A percentile compares a stretch with the other conserved stretches of the same genome.
phyloP scores from a whole-genome alignment of 1,284 basidiomycete genomes.

The Hemileia vastatrix region DNA sequence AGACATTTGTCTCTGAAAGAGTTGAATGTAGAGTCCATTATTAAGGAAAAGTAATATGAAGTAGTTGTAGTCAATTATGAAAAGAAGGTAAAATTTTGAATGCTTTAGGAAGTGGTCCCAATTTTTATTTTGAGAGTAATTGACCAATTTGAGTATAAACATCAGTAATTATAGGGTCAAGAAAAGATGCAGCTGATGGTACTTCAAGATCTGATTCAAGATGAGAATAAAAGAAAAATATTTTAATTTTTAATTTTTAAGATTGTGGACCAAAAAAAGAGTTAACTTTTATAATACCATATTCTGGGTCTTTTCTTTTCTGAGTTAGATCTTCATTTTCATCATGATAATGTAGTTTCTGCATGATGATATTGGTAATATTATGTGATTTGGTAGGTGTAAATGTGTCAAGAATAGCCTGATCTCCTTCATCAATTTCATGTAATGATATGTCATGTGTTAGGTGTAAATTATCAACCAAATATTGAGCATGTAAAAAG shows the following conservation, averaged over 20 bases:
- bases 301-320: background rate
- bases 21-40: conserved; percentile 93
- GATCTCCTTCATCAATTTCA: conserved; percentile 80
- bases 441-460: conserved; percentile 40
- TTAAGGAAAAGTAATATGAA: conserved; percentile 82
- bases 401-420: conserved; percentile 69
- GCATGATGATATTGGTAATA: conserved; percentile 92
- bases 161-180: too few relatives aligned
- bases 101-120: conserved; percentile 86
- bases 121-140: conserved; percentile 81
- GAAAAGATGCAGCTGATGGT: too few relatives aligned
- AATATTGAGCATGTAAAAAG: background rate
- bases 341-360: conserved; percentile 64
- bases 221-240: too few relatives aligned
- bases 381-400: conserved; percentile 69
- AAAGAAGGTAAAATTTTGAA: conserved; percentile 97
- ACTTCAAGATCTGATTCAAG: too few relatives aligned
- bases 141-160: too few relatives aligned
- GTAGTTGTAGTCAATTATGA: conserved; percentile 87
- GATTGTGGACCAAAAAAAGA: conserved; percentile 12
- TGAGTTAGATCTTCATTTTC: too few relatives aligned
- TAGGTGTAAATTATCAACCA: background rate
- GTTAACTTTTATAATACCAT: conserved; percentile 50
- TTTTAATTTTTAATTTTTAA: too few relatives aligned
- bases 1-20: conserved; percentile 84